Base-by-base conservation (phyloP, 805 yeast genomes). In the Wickerhamiella domercqiae region DNA sequence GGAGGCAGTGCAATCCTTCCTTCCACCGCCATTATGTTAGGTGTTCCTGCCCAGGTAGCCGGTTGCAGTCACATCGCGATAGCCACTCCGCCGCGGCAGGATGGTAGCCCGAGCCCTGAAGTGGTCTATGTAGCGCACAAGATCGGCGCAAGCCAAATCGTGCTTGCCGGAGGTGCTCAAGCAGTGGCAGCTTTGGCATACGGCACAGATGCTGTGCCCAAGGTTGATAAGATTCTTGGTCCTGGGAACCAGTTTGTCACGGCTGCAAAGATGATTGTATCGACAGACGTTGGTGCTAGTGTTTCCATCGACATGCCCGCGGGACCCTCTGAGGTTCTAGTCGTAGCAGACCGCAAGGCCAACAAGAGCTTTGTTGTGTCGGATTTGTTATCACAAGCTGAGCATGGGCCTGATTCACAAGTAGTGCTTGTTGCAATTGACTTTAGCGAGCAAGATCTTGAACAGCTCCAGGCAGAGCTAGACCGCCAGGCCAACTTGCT, bases 261-360 rank as follows among this genome's bases (percentile, higher is more conserved):
- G 15, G 97, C 98, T 31, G 99, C 98, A 31, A 90, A 90, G 67
- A 90, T 90, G 99, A 65, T 78, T 55, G 90, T 93, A 36, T 90
- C 87, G 51, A 93, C 90, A 53, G 98, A 90, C 55, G 80, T 95
- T 1, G 78, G 77, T 45, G 97, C 98, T 5, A 64, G 86, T 53
- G 90, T 95, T 55, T 80, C 94, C 14, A 90, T 90, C 49, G 99
- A 90, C 59, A 87, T 90, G 97, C 99, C 99, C 35, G 99, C 99
- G 19, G 99, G 99, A 7, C 99, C 99, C 21, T 80, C 94, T 37
- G 99, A 90, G 62, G 99, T 90, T 18, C 67, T 90, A 42, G 99
- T 87, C 4, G 66, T 90, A 49, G 94, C 94, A 34, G 99, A 90
- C 57, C 71, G 66, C 42, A 54, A 69, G 33, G 82, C 96, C 9